Evolutionary conservation across 257 asterid genomes (phyloP).

Genomic region (Capsicum baccatum): DNA sequence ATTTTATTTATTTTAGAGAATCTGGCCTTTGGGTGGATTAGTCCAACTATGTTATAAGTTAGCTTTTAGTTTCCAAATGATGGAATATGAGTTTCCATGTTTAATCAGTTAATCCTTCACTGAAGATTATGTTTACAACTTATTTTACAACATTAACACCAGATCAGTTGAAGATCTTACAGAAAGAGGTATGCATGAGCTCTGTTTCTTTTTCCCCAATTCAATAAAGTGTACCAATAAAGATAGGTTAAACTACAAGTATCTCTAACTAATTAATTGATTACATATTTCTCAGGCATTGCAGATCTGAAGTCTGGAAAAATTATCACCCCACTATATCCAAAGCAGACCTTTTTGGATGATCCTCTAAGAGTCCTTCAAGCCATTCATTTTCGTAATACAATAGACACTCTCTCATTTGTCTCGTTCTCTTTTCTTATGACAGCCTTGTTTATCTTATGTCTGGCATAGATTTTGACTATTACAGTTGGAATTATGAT

Average conservation of each 20-base stretch:
- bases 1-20: not conserved
- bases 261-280: slow-evolving; percentile 28
- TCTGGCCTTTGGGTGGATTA: not conserved
- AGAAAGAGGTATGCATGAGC: slow-evolving; percentile 59
- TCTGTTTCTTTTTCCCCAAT: slow-evolving; percentile 7
- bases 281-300: slow-evolving; percentile 52
- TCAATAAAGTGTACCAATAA: too few species aligned
- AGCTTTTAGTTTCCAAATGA: not conserved
- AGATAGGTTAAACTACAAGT: slow-evolving; percentile 3
- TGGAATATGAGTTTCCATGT: slow-evolving; percentile 6
- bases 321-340: slow-evolving; percentile 91
- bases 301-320: slow-evolving; percentile 76
- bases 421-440: not conserved
- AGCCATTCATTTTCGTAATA: slow-evolving; percentile 91
- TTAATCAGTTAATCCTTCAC: slow-evolving; percentile 25
- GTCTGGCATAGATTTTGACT: not conserved
- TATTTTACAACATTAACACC: slow-evolving; percentile 89
- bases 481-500: not conserved
- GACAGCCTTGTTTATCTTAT: not conserved
- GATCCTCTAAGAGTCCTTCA: slow-evolving; percentile 95
- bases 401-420: slow-evolving; percentile 18
- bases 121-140: slow-evolving; percentile 48
- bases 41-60: not conserved
- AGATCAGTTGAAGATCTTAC: slow-evolving; percentile 87
- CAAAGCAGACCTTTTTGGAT: slow-evolving; percentile 92